Base-by-base conservation (phyloP, 352 stramenopile genomes). In the Peronospora belbahrii region DNA sequence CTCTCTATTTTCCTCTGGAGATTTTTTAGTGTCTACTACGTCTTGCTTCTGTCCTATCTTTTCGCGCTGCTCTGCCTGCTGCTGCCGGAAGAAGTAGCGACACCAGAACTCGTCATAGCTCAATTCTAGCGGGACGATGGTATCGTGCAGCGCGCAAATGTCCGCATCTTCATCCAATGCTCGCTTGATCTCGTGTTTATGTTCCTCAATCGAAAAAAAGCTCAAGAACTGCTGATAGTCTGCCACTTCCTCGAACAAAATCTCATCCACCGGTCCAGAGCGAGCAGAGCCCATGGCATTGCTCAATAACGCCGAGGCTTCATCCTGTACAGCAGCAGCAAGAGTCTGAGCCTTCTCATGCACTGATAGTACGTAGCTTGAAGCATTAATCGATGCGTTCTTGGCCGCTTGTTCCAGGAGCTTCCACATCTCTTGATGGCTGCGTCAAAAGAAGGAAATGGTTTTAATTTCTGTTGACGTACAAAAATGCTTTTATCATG, bases 51-150 rank as follows among this genome's bases (percentile, higher is more conserved):
- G 39, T 14, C 59, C 48, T 14, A 74, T 46, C 8, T 65, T 54
- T 47, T 83, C 62, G 2, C 47, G 43, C 14, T 65, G 33, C 46
- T 76, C 42, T 2, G 58, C 49, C 34, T 83, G 66, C 33, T 87
- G 70, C 23, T 67, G 59, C 0, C 80, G 68, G 56, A 91, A 91
- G 57, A 89, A 91, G 23, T 64, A 92, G 67, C 80, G 70, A 42
- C 69, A 64, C 81, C 81, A 93, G 42, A 93, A 93, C 59, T 93
- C 81, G 43, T 88, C 76, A 45, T 86, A 83, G 39, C 64, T 82
- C 33, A 93, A 44, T 33, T 88, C 66, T 40, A 85, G 56, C 3
- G 81, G 81, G 31, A 93, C 81, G 41, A 93, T 56, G 38, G 71
- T 51, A 41, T 86, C 74, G 23, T 89, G 74, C 36, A 90, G 53